phyloP scores from a whole-genome alignment of 257 asterid species.

The Solanum appendiculatum region DNA sequence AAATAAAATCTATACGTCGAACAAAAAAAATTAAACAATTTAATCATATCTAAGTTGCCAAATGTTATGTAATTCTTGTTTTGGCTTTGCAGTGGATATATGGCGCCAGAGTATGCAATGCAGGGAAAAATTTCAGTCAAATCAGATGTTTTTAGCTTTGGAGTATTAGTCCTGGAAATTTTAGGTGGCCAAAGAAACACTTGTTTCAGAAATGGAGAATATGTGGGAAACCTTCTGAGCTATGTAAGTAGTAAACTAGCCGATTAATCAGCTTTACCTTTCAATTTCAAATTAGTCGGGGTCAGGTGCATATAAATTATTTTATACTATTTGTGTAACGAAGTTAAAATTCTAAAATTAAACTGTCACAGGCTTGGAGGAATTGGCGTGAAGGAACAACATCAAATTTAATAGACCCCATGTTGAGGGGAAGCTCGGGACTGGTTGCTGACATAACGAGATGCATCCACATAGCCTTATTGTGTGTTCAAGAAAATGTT shows the following conservation, averaged over 20 bases:
- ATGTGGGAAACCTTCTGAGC: not conserved
- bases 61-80: too few relatives aligned
- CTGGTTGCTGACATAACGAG: not conserved
- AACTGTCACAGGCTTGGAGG: constrained; percentile 11
- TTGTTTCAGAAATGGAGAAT: not conserved
- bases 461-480: constrained; percentile 20
- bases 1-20: too few relatives aligned
- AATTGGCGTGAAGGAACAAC: constrained; percentile 10
- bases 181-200: not conserved
- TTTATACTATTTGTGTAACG: not conserved
- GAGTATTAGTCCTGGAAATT: constrained; percentile 10
- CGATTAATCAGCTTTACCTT: not conserved
- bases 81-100: constrained; percentile 9
- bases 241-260: constrained; percentile 1
- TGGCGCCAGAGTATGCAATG: constrained; percentile 8
- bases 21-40: too few relatives aligned
- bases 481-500: constrained; percentile 20
- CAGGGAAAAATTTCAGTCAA: constrained; percentile 3
- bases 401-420: not conserved
- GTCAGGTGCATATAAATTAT: not conserved
- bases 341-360: not conserved
- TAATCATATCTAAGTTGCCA: too few relatives aligned
- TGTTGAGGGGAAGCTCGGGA: not conserved
- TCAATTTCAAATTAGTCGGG: not conserved
- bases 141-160: constrained; percentile 17